Evolutionary conservation across 1,284 basidiomycete species (phyloP), one percentile per base, ranked within the genome.

Genomic region (Tilletiaria anomala): DNA sequence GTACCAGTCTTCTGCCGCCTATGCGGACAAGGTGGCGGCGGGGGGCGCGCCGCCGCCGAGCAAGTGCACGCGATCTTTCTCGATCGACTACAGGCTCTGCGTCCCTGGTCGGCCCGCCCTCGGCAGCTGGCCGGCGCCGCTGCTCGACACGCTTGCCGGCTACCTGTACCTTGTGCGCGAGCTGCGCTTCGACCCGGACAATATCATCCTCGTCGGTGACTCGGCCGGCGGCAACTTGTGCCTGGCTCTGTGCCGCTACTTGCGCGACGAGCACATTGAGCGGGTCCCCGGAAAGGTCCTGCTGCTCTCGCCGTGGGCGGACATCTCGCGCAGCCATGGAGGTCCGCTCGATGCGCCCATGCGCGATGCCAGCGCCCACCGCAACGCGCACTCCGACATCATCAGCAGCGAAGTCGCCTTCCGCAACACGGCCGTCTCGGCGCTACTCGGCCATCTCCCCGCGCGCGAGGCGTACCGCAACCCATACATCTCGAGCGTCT

Each of bases 141-240:
- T 64, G 1, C 40, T 58, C 11, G 63, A 66, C 37, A 54, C 58
- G 6, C 42, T 66, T 1, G 47, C 55, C 17, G 58, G 54, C 18
- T 66, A 61, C 37, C 42, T 54, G 8, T 65, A 66, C 41, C 45
- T 66, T 6, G 48, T 57, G 11, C 44, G 50, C 6, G 36, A 44
- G 6, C 50, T 56, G 6, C 50, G 51, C 11, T 65, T 64, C 32
- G 22, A 43, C 10, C 53, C 58, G 6, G 70, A 70, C 45, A 77
- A 78, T 54, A 74, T 82, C 39, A 60, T 79, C 22, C 55, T 83
- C 19, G 72, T 74, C 5, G 80, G 80, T 15, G 80, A 82, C 58
- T 77, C 75, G 32, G 79, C 80, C 0, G 81, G 81, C 2, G 80
- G 78, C 0, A 80, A 82, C 56, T 69, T 82, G 2, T 76, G 75